These are phyloP conservation scores for Trichopus zeylanicus DNA, from an alignment of 116 monocot genomes.

Conservation along the genomic window DNA sequence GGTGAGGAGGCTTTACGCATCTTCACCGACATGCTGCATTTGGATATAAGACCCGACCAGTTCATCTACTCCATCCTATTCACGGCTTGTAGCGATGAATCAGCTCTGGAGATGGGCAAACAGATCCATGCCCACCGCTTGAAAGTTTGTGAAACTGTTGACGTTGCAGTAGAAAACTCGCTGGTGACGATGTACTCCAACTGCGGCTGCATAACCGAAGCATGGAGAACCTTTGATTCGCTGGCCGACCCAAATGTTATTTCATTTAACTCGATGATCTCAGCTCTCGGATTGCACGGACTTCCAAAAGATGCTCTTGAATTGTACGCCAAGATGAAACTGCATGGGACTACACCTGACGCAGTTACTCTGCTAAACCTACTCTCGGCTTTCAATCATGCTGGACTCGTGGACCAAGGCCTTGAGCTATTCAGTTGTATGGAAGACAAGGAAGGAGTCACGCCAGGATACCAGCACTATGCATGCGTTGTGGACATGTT, in stretches of 20 bases:
- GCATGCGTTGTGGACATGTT: constrained; percentile 20
- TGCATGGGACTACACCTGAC: constrained; percentile 16
- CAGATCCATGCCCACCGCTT: constrained; percentile 25
- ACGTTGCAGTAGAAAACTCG: constrained; percentile 15
- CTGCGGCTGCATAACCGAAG: constrained; percentile 18
- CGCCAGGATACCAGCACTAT: constrained; percentile 20
- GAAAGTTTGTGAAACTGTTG: constrained; percentile 4
- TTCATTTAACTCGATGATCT: constrained; percentile 28
- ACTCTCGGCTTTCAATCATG: constrained; percentile 29
- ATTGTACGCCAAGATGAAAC: constrained; percentile 10
- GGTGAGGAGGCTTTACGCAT: constrained; percentile 11
- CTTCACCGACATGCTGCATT: constrained; percentile 10
- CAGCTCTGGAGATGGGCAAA: constrained; percentile 18
- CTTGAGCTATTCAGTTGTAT: constrained; percentile 21
- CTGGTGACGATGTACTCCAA: constrained; percentile 27
- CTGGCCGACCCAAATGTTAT: constrained; percentile 8
- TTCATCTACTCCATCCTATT: constrained; percentile 24
- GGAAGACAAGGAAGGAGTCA: constrained; percentile 9
- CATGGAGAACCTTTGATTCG: constrained; percentile 14
- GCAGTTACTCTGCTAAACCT: constrained; percentile 20
- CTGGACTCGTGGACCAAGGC: constrained; percentile 14
- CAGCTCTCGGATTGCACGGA: constrained; percentile 22
- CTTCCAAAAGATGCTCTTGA: constrained; percentile 10
- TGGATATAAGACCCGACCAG: constrained; percentile 10
- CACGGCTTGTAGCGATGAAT: constrained; percentile 8